Evolutionary conservation across 1,139 yeast genomes (phyloP), one percentile per base, ranked within the genome.

Genomic region (Candida sp.): DNA sequence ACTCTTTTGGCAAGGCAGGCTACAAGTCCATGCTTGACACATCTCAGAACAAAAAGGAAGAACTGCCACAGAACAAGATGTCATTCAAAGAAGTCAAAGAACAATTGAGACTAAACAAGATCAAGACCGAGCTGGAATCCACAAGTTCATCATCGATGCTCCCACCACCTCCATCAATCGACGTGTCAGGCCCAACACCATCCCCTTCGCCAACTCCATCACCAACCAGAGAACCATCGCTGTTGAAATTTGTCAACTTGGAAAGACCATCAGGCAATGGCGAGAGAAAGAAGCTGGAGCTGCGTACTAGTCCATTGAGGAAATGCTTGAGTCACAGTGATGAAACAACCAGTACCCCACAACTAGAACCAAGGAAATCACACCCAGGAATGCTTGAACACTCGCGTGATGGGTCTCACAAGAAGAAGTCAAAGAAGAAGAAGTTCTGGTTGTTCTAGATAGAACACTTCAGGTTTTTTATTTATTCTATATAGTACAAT

Each of bases 21-120:
- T 74, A 70, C 58, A 77, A 75, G 58, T 75, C 80, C 8, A 55
- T 77, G 53, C 62, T 77, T 35, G 68, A 61, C 4, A 79, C 81
- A 2, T n/a, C n/a, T n/a, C n/a, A n/a, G n/a, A n/a, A n/a, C n/a
- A n/a, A n/a, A n/a, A n/a, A n/a, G n/a, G n/a, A n/a, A n/a, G n/a
- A n/a, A n/a, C n/a, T n/a, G n/a, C n/a, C 60, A 46, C 49, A 53
- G 25, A 62, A 68, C 1, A 66, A 67, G 5, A 50, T 73, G 35
- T 67, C 79, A 7, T 73, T 70, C 54, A 73, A 70, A 51, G 80
- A 76, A 49, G 61, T 75, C 55, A 73, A 74, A 59, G 62, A 65
- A 44, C 70, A 60, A 47, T 62, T 75, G 49, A 44, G 55, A 47
- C 32, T 50, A 34, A 62, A 61, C 48, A 54, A 55, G 22, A 43